Conservation (phyloP, 2,329 filamentous ascomycete genomes). For the Leptographium radiaticola region DNA sequence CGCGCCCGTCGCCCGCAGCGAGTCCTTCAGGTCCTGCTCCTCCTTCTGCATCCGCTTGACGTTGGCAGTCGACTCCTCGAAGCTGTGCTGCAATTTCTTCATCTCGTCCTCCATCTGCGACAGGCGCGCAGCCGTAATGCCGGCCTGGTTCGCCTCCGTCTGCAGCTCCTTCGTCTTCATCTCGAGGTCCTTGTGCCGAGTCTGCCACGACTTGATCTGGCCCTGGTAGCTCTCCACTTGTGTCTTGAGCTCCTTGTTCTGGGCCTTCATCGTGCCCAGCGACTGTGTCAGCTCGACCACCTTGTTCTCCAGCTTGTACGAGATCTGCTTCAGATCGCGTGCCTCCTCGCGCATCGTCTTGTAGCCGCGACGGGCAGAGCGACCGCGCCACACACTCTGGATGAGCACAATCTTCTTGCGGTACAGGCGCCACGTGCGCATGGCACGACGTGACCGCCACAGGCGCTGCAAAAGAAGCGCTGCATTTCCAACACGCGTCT, state of each 20-base stretch:
- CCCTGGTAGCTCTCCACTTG: constrained; percentile 94
- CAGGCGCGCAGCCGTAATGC: constrained; percentile 83
- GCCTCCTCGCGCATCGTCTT: constrained; percentile 90
- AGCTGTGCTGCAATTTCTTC: constrained; percentile 75
- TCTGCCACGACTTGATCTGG: constrained; percentile 94
- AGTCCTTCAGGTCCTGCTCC: constrained; percentile 74
- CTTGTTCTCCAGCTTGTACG: constrained; percentile 99
- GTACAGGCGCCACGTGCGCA: constrained; percentile 76
- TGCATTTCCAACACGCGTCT: constrained; percentile 85
- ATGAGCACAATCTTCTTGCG: constrained; percentile 79
- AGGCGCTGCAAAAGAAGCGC: constrained; percentile 80
- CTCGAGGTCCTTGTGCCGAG: constrained; percentile 79
- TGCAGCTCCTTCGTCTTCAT: constrained; percentile 86
- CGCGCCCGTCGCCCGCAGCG: constrained; percentile 61
- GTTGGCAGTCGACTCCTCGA: constrained; percentile 80
- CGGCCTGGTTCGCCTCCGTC: constrained; percentile 91
- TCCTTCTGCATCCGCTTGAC: constrained; percentile 93
- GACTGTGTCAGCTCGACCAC: constrained; percentile 95
- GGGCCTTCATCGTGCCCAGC: constrained; percentile 78
- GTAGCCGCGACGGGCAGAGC: constrained; percentile 66
- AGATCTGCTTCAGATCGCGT: constrained; percentile 96
- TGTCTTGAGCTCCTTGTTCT: constrained; percentile 79
- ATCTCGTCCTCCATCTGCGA: constrained; percentile 92
- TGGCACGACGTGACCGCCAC: constrained; percentile 70
- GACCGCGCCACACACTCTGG: constrained; percentile 88